Evolutionary conservation across 2,329 filamentous ascomycete genomes (phyloP).

Genomic region (Fusarium zealandicum): DNA sequence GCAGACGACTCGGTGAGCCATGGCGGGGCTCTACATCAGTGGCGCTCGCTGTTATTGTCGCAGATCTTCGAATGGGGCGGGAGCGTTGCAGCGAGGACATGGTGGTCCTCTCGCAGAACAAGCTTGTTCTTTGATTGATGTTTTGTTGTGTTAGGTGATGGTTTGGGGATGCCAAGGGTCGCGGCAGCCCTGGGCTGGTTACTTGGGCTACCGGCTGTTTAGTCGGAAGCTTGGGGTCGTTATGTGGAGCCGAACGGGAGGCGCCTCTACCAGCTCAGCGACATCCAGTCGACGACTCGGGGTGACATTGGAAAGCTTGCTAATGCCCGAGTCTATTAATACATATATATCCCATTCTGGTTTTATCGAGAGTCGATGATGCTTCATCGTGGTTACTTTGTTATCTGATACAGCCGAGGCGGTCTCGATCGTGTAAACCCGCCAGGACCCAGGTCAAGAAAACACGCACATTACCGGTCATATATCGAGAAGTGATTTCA

Average conservation of each 20-base stretch:
- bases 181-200: not conserved
- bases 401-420: no score
- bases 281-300: no score
- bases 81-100: conserved; percentile 57
- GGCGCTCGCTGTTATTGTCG: conserved; percentile 16
- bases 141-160: conserved; percentile 25
- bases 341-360: no score
- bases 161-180: conserved; percentile 13
- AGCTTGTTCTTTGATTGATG: not conserved
- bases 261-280: no score
- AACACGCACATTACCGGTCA: not conserved
- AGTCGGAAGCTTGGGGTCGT: conserved; percentile 6
- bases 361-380: no score
- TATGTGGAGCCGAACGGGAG: no score
- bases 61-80: conserved; percentile 57
- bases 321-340: no score
- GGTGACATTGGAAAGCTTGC: no score
- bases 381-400: no score
- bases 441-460: no score
- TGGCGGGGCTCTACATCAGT: conserved; percentile 44
- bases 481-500: not conserved
- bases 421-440: not conserved
- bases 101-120: conserved; percentile 6
- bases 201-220: conserved; percentile 30
- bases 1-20: conserved; percentile 59